Evolutionary conservation across 176 grass and related monocot genomes (phyloP), one percentile per base, ranked within the genome.

Genomic region (Triticum urartu): DNA sequence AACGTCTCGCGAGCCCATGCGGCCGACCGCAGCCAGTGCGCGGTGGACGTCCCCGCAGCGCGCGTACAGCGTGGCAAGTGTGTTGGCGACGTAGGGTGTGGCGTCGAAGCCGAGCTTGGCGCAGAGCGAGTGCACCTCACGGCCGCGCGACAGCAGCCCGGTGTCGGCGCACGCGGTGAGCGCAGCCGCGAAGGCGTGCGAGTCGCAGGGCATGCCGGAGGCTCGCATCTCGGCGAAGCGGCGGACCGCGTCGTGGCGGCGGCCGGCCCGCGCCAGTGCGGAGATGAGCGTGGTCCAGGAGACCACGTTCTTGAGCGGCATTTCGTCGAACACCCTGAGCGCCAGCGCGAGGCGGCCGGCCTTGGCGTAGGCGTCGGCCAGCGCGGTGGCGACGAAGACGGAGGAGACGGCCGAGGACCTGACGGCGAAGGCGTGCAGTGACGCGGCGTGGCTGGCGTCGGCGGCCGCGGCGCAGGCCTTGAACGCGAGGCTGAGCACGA

Each of bases 291-390:
- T 89, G 39, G 93, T 95, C 88, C 88, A 95, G 4, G 93, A 91
- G 73, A 91, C 93, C 48, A 81, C 89, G 72, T 89, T 95, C 63
- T 72, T 90, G 22, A 1, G 9, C 14, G 85, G 89, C 81, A 83
- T 95, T 83, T 95, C 93, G 40, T 91, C 89, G 86, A 95, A 83
- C 89, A 89, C 21, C 59, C 60, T 74, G 21, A 95, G 75, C 22
- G 86, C 86, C 25, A 32, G 50, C 1, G 11, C 32, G 26, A 82
- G 76, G 34, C 33, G 18, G 14, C 91, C 91, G 4, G 65, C 33
- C 68, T 93, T 95, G 79, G 91, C 91, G 60, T 95, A 95, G 64
- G 86, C 88, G 72, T 95, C 90, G 2, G 83, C 80, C 4, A 95
- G 81, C 26, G 93, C 83, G 6, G 93, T 93, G 61, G 83, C 81